Evolutionary conservation across 148 eudicot genomes (phyloP).

Genomic region (Fallopia convolvulus): DNA sequence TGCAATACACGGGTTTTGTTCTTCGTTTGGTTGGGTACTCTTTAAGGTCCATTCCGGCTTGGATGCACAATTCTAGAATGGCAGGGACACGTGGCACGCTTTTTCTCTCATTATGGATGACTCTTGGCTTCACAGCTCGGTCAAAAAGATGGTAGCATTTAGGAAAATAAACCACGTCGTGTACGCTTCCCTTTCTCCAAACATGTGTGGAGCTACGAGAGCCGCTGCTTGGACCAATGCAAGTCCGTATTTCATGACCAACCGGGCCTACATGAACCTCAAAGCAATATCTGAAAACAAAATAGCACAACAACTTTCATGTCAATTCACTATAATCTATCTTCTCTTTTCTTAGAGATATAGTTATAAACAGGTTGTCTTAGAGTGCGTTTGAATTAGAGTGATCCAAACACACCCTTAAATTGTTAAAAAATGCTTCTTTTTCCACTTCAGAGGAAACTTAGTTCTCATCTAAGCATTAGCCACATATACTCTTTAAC

Average conservation of each 20-base stretch:
- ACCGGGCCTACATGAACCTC: conserved; percentile 52
- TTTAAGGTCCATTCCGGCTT: conserved; percentile 48
- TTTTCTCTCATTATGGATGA: conserved; percentile 41
- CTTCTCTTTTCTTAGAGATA: no score
- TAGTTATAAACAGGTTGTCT: no score
- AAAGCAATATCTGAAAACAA: conserved; percentile 36
- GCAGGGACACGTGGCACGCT: conserved; percentile 37
- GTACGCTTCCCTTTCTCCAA: conserved; percentile 38
- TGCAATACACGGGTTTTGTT: conserved; percentile 48
- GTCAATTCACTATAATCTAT: no score
- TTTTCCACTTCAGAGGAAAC: neutral
- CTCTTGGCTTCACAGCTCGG: conserved; percentile 51
- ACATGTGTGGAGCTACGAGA: conserved; percentile 43
- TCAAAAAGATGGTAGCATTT: conserved; percentile 54
- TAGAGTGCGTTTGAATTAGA: no score
- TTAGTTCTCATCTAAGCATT: no score
- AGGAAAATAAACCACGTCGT: conserved; percentile 42
- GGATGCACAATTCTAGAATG: conserved; percentile 53
- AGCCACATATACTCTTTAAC: no score
- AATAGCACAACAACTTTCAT: neutral
- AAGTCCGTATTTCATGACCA: conserved; percentile 61
- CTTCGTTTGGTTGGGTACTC: conserved; percentile 43
- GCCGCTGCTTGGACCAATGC: conserved; percentile 53
- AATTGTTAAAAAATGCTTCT: no score
- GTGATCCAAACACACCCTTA: no score